Percentiles rank a stretch among this genome's conserved stretches.
These are phyloP conservation scores for Dictyostelium capitatum DNA, from an alignment of 78 protist species.

Conservation along the genomic window DNA sequence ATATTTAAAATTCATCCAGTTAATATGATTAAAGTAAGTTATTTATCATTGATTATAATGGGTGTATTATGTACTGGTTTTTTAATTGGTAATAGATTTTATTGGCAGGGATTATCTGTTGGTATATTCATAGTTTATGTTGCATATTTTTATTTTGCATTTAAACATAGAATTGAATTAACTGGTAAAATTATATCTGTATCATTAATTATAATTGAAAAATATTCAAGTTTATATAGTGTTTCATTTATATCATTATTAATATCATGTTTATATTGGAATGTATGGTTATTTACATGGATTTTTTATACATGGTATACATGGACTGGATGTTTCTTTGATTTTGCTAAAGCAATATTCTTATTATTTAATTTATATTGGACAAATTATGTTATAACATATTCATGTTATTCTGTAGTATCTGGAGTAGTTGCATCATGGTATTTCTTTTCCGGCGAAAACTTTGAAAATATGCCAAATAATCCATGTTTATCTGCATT, in stretches of 20 bases:
- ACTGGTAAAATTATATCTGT: conserved; percentile 29
- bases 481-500: conserved; percentile 74
- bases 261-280: conserved; percentile 15
- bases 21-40: not conserved
- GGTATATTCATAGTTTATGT: not conserved
- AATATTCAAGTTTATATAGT: conserved; percentile 9
- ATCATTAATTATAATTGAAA: conserved; percentile 1
- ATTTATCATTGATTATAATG: not conserved
- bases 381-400: conserved; percentile 70
- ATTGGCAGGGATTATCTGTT: not conserved
- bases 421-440: conserved; percentile 86
- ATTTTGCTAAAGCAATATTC: not conserved
- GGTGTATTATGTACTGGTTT: not conserved
- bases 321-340: not conserved
- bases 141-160: conserved; percentile 9
- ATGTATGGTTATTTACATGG: not conserved
- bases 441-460: conserved; percentile 82
- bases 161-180: conserved; percentile 52
- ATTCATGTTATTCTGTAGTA: conserved; percentile 83
- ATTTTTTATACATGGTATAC: not conserved
- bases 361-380: not conserved
- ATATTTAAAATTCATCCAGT: conserved; percentile 9
- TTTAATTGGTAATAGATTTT: not conserved
- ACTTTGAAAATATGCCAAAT: not conserved
- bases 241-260: conserved; percentile 11